phyloP scores from a whole-genome alignment of 1,139 yeast genomes.

The Pneumocystis carinii region DNA sequence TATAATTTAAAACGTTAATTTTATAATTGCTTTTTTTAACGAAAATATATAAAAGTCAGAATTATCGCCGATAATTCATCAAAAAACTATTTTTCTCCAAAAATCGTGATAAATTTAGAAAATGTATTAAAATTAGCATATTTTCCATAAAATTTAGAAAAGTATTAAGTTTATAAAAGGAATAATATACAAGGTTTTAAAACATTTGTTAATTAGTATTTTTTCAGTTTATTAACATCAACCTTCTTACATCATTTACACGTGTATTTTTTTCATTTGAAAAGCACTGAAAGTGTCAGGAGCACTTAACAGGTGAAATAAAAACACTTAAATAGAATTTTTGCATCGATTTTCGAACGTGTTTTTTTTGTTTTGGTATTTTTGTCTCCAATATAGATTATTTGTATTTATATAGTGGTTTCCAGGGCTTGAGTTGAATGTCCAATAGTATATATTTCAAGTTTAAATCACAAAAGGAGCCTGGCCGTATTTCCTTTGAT shows the following conservation, averaged over 20 bases:
- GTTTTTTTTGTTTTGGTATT: neutral
- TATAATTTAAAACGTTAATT: neutral
- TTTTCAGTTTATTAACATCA: neutral
- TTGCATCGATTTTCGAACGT: neutral
- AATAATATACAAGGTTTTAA: neutral
- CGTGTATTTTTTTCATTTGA: neutral
- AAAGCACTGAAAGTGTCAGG: neutral
- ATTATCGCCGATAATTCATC: neutral
- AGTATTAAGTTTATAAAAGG: neutral
- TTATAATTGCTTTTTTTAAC: neutral
- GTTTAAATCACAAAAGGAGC: constrained; percentile 71
- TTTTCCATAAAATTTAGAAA: neutral
- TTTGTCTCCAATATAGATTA: neutral
- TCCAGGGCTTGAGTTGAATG: constrained; percentile 32
- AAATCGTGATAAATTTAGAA: neutral
- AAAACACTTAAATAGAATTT: neutral
- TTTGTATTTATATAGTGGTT: neutral
- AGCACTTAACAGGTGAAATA: neutral
- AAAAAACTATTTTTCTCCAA: neutral
- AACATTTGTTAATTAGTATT: neutral
- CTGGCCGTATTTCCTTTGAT: constrained; percentile 72
- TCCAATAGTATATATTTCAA: constrained; percentile 80
- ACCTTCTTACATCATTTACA: neutral
- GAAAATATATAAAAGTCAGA: neutral
- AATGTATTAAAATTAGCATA: neutral